phyloP scores from a whole-genome alignment of 768 basidiomycete genomes.

The Ramaria rubella region DNA sequence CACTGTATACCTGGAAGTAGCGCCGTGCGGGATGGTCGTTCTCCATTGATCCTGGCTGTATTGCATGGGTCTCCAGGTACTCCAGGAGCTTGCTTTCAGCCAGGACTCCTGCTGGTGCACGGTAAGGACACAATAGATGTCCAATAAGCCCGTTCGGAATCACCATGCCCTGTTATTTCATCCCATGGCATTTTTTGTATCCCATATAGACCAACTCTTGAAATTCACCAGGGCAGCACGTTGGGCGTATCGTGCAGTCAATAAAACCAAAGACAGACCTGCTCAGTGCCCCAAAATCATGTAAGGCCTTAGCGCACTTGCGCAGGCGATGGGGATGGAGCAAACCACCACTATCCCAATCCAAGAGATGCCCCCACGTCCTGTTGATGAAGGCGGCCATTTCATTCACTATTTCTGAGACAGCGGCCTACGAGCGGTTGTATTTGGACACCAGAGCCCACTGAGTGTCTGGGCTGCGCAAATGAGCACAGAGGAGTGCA shows the following conservation, averaged over 20 bases:
- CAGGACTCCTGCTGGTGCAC: conserved; percentile 15
- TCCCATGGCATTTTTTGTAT: conserved; percentile 24
- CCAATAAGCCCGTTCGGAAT: conserved; percentile 23
- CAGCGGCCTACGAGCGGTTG: conserved; percentile 13
- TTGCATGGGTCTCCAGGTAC: too few relatives aligned
- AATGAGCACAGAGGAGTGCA: conserved; percentile 16
- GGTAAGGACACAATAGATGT: conserved; percentile 21
- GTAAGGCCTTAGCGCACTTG: conserved; percentile 16
- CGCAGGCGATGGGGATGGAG: conserved; percentile 3
- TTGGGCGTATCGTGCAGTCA: conserved; percentile 20
- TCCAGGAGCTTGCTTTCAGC: conserved; percentile 10
- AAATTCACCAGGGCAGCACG: conserved; percentile 13
- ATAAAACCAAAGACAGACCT: conserved; percentile 18
- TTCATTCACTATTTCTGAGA: conserved; percentile 17
- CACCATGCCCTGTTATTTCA: conserved; percentile 25
- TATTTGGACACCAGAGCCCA: conserved; percentile 15
- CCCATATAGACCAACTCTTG: conserved; percentile 19
- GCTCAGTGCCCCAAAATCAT: conserved; percentile 13
- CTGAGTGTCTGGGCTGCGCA: conserved; percentile 13
- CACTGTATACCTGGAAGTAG: conserved; percentile 19
- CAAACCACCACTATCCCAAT: conserved; percentile 12
- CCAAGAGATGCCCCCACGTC: conserved; percentile 18
- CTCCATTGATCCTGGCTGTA: conserved; percentile 4
- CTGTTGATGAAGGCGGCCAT: conserved; percentile 11
- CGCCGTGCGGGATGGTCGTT: conserved; percentile 7